A percentile compares a stretch with the other conserved stretches of the same genome.
phyloP scores from a whole-genome alignment of 192 early-diverging fungal species.

The Cetraspora pellucida region DNA sequence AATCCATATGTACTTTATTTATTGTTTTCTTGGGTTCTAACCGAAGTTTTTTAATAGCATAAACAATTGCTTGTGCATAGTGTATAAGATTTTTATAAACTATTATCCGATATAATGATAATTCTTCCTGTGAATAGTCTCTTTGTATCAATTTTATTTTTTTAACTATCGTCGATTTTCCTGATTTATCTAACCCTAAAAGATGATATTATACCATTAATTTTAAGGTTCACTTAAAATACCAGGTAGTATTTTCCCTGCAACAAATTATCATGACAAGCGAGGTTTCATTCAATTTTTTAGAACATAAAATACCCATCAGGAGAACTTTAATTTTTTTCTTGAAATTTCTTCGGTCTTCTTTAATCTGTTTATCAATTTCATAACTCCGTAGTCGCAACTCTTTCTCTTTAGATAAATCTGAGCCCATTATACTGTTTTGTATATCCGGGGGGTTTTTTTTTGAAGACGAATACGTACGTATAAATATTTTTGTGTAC shows the following conservation, averaged over 20 bases:
- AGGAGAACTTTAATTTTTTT: constrained; percentile 75
- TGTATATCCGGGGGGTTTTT: no score
- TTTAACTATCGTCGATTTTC: constrained; percentile 94
- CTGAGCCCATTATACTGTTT: constrained; percentile 65
- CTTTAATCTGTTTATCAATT: constrained; percentile 66
- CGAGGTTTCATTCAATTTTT: not conserved
- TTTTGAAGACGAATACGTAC: no score
- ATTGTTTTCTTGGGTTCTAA: constrained; percentile 53
- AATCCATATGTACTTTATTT: constrained; percentile 50
- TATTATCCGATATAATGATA: constrained; percentile 71
- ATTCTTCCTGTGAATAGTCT: constrained; percentile 82
- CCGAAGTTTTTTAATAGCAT: constrained; percentile 68
- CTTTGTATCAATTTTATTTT: constrained; percentile 98
- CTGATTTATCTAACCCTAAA: constrained; percentile 87
- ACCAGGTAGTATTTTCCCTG: no score
- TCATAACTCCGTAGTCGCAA: constrained; percentile 50
- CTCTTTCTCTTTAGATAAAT: constrained; percentile 65
- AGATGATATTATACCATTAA: constrained; percentile 11
- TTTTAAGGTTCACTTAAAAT: not conserved
- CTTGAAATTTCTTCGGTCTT: constrained; percentile 57
- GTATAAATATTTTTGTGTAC: no score
- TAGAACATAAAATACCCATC: constrained; percentile 53
- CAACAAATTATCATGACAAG: no score
- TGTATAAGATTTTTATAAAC: constrained; percentile 88
- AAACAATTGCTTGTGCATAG: constrained; percentile 74